A percentile compares a stretch with the other conserved stretches of the same genome.
These are phyloP conservation scores for Pharnaceum exiguum DNA, from an alignment of 148 eudicot species.

Conservation along the genomic window DNA sequence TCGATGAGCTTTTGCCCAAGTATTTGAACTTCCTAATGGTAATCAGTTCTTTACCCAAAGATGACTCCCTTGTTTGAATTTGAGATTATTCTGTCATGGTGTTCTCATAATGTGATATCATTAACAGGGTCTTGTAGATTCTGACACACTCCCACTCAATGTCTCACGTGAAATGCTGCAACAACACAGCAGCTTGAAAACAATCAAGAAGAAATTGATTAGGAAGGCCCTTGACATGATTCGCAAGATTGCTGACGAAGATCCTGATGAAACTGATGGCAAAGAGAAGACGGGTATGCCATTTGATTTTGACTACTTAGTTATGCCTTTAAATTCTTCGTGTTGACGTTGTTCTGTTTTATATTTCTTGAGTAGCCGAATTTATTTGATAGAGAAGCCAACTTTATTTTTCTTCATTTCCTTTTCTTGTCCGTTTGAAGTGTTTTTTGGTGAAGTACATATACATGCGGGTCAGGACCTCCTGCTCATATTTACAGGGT, in stretches of 20 bases:
- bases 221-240: slow-evolving; percentile 99
- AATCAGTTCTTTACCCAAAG: slow-evolving; percentile 13
- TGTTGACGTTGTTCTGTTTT: no score
- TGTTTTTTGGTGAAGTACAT: no score
- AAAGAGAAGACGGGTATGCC: slow-evolving; percentile 78
- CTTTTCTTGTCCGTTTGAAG: no score
- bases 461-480: no score
- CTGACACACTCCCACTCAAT: slow-evolving; percentile 92
- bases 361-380: background rate
- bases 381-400: no score
- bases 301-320: background rate
- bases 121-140: slow-evolving; percentile 94
- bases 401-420: no score
- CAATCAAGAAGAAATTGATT: slow-evolving; percentile 92
- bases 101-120: slow-evolving; percentile 15
- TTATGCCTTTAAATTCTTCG: no score
- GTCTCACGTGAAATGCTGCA: slow-evolving; percentile 99
- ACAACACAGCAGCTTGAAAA: slow-evolving; percentile 96
- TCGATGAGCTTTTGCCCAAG: slow-evolving; percentile 94
- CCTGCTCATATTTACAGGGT: no score
- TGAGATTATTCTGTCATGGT: background rate
- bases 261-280: slow-evolving; percentile 79
- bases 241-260: slow-evolving; percentile 95
- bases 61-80: background rate
- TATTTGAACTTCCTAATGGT: slow-evolving; percentile 87